Percentiles rank a stretch among this genome's conserved stretches.
Conservation (phyloP, 73 alveolate species). For the Paramecium tetraurelia region DNA sequence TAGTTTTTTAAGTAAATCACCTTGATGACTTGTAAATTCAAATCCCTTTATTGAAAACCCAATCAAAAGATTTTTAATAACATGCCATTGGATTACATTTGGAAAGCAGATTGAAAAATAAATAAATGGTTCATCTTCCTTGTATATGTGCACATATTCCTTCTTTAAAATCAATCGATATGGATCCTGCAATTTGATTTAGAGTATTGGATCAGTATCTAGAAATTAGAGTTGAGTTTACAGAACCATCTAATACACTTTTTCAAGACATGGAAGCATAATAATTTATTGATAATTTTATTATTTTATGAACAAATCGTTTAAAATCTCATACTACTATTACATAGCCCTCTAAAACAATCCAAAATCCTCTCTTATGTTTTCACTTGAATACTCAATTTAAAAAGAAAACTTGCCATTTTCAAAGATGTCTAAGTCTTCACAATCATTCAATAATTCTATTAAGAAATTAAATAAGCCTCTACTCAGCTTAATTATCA, state of each 20-base stretch:
- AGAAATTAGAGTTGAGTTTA: constrained; percentile 10
- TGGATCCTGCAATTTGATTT: not conserved
- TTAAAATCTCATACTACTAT: no score
- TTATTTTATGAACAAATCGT: not conserved
- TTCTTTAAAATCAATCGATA: not conserved
- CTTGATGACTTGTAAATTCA: not conserved
- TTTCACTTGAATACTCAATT: no score
- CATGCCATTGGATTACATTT: not conserved
- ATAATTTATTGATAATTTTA: not conserved
- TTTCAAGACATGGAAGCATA: constrained; percentile 23
- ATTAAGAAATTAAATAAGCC: no score
- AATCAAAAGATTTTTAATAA: not conserved
- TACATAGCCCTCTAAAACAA: no score
- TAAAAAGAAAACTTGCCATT: no score
- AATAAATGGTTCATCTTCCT: constrained; percentile 7
- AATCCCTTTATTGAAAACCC: not conserved
- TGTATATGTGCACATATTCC: not conserved
- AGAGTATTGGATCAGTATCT: not conserved
- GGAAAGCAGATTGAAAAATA: not conserved
- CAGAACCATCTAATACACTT: not conserved
- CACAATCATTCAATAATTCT: no score
- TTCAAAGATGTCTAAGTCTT: no score
- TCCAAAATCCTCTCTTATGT: no score
- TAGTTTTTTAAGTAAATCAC: not conserved
- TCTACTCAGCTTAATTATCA: no score